Conservation (phyloP, 2,329 filamentous ascomycete species). For the Didymella lethalis region DNA sequence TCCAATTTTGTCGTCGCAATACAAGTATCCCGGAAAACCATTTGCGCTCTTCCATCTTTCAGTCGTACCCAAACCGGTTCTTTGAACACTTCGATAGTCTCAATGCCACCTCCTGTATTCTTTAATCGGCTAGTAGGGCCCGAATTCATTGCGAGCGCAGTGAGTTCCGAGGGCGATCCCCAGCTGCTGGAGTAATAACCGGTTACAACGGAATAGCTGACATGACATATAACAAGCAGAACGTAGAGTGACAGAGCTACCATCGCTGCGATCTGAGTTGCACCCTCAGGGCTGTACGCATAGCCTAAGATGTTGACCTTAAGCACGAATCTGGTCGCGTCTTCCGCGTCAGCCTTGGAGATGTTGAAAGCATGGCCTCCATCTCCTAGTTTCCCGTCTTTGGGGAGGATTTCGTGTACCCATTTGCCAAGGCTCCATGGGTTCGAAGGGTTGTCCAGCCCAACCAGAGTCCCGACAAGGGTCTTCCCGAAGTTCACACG, state of each 20-base stretch:
- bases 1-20: no score
- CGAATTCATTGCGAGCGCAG: neutral
- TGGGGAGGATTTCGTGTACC: neutral
- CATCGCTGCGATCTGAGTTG: neutral
- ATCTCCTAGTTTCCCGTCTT: neutral
- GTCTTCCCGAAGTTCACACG: neutral
- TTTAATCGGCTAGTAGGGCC: neutral
- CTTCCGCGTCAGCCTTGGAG: neutral
- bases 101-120: neutral
- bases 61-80: neutral
- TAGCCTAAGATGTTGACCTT: neutral
- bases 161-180: neutral
- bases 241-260: neutral
- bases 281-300: neutral
- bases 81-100: neutral
- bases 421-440: constrained; percentile 1
- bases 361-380: neutral
- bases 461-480: neutral
- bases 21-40: neutral
- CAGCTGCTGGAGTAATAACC: neutral
- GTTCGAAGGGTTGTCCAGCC: neutral
- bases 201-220: neutral
- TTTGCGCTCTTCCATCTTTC: neutral
- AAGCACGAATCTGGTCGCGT: neutral
- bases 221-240: neutral